Evolutionary conservation across 176 grass and related monocot genomes (phyloP).

Genomic region (Hyparrhenia diplandra): DNA sequence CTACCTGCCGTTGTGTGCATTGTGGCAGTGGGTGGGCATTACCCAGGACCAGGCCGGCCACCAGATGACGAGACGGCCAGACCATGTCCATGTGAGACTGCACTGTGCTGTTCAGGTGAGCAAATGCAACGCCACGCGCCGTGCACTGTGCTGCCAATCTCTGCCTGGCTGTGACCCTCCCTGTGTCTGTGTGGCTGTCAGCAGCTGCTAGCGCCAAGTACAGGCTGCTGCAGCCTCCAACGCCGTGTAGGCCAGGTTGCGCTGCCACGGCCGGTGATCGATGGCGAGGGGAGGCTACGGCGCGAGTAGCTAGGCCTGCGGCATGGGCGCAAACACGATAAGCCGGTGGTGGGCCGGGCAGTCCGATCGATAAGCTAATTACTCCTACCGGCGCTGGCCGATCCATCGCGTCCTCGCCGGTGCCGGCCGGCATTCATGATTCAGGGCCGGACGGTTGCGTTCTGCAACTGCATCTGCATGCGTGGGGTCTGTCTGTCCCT

Average conservation of each 20-base stretch:
- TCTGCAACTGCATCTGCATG: not conserved
- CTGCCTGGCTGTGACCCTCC: not conserved
- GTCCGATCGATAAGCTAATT: too few relatives aligned
- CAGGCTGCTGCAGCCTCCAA: not conserved
- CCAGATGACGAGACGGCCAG: not conserved
- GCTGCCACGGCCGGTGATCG: not conserved
- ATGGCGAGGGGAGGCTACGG: not conserved
- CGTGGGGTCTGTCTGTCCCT: not conserved
- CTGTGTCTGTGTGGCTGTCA: not conserved
- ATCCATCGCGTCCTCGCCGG: not conserved
- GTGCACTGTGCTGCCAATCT: not conserved
- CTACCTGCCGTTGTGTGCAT: too few relatives aligned
- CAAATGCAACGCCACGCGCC: not conserved
- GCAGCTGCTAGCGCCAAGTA: not conserved
- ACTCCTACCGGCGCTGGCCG: not conserved
- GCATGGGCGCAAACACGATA: slow-evolving; percentile 20
- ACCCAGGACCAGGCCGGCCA: too few relatives aligned
- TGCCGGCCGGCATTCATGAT: slow-evolving; percentile 30
- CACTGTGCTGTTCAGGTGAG: slow-evolving; percentile 11
- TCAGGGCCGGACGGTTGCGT: slow-evolving; percentile 7
- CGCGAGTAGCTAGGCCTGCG: not conserved
- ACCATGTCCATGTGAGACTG: not conserved
- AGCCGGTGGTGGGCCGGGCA: slow-evolving; percentile 27
- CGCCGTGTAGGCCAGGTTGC: not conserved
- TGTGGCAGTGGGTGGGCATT: too few relatives aligned